Conservation (phyloP, 805 yeast species). For the Vanderwaltozyma polyspora region DNA sequence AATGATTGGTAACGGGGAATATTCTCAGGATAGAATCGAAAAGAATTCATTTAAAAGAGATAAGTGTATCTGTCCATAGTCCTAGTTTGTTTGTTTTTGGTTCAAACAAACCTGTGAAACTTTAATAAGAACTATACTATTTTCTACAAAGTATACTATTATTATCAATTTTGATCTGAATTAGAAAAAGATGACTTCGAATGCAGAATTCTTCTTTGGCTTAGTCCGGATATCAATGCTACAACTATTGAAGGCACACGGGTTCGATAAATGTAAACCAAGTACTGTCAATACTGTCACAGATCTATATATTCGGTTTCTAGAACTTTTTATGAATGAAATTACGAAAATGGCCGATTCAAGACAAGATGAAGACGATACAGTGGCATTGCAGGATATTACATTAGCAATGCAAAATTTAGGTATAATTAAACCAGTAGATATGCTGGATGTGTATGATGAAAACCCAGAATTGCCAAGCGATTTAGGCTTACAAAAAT, state of each 20-base stretch:
- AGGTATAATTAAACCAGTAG: conserved; percentile 51
- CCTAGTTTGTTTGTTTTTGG: no score
- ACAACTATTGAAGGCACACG: conserved; percentile 59
- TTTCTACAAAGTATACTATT: no score
- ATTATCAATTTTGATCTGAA: no score
- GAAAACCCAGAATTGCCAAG: conserved; percentile 34
- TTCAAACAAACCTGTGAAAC: no score
- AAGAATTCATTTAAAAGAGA: no score
- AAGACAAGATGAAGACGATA: conserved; percentile 36
- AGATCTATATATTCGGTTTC: conserved; percentile 58
- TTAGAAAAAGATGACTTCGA: conserved; percentile 18
- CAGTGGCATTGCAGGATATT: conserved; percentile 47
- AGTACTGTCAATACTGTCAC: conserved; percentile 63
- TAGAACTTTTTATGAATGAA: conserved; percentile 42
- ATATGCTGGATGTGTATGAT: conserved; percentile 41
- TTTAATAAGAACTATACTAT: no score
- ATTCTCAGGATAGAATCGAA: no score
- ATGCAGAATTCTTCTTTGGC: conserved; percentile 35
- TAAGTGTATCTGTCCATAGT: no score
- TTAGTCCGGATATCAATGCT: conserved; percentile 39
- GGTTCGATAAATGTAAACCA: conserved; percentile 72
- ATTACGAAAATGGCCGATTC: conserved; percentile 39
- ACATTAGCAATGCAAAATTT: conserved; percentile 56
- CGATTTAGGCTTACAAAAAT: conserved; percentile 37
- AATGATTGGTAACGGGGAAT: no score